Percentiles rank a stretch among this genome's conserved stretches.
phyloP scores from a whole-genome alignment of 768 basidiomycete species.

The Gymnopilus junonius region DNA sequence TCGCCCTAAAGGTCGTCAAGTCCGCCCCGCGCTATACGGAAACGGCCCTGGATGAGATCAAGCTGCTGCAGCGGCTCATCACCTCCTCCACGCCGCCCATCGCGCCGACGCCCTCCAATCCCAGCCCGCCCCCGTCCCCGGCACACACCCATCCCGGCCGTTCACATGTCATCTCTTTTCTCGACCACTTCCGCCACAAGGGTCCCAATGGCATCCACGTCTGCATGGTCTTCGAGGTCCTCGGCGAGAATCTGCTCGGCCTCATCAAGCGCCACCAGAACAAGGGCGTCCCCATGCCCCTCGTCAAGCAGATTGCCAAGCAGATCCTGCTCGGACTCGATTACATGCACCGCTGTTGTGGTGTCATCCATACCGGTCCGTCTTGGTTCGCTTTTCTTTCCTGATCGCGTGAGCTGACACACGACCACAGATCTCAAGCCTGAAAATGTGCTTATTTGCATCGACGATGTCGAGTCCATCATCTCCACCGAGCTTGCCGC shows the following conservation, averaged over 20 bases:
- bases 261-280: slow-evolving; percentile 98
- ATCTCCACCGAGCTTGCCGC: slow-evolving; percentile 80
- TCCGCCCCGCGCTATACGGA: slow-evolving; percentile 97
- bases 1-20: slow-evolving; percentile 99
- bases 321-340: slow-evolving; percentile 95
- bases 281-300: slow-evolving; percentile 91
- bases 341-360: slow-evolving; percentile 97
- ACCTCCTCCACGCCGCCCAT: slow-evolving; percentile 71
- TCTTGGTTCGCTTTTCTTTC: slow-evolving; percentile 15
- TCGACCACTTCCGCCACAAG: slow-evolving; percentile 96
- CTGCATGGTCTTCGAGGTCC: slow-evolving; percentile 99
- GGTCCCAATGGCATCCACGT: slow-evolving; percentile 97
- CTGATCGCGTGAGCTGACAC: neutral
- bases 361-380: slow-evolving; percentile 92
- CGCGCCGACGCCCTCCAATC: slow-evolving; percentile 49
- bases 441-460: slow-evolving; percentile 96
- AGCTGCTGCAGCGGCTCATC: slow-evolving; percentile 94
- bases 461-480: slow-evolving; percentile 95
- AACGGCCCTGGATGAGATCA: slow-evolving; percentile 98
- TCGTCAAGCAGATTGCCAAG: slow-evolving; percentile 96
- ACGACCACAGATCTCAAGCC: slow-evolving; percentile 83
- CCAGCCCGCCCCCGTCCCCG: slow-evolving; percentile 54
- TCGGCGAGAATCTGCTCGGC: slow-evolving; percentile 94
- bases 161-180: slow-evolving; percentile 94
- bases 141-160: slow-evolving; percentile 83